These are phyloP conservation scores for Craspedostauros australis DNA, from an alignment of 108 stramenopile species.

Conservation along the genomic window DNA sequence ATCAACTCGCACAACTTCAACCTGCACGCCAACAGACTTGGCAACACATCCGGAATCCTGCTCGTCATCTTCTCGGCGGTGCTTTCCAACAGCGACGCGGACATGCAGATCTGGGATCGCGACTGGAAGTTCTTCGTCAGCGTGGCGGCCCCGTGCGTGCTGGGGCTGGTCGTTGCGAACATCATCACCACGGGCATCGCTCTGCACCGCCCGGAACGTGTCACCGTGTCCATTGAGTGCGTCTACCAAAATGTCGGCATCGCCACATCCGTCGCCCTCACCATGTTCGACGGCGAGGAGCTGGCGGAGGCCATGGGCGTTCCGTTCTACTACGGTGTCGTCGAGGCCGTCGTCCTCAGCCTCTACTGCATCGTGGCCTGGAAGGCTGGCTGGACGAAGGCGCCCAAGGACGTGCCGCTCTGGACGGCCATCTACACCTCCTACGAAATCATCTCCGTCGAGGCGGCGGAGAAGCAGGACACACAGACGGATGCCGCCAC, in stretches of 20 bases:
- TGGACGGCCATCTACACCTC: conserved; percentile 51
- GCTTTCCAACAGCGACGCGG: conserved; percentile 51
- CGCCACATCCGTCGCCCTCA: conserved; percentile 60
- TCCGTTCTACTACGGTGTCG: conserved; percentile 73
- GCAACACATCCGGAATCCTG: conserved; percentile 51
- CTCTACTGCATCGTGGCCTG: conserved; percentile 60
- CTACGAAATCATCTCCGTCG: conserved; percentile 44
- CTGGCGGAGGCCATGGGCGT: conserved; percentile 67
- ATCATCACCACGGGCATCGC: conserved; percentile 26
- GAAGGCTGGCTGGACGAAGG: conserved; percentile 80
- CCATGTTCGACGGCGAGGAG: conserved; percentile 70
- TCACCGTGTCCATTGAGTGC: conserved; percentile 77
- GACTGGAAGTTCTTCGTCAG: conserved; percentile 66
- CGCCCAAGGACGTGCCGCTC: conserved; percentile 55
- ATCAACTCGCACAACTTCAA: conserved; percentile 48
- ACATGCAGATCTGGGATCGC: conserved; percentile 61
- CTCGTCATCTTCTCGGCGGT: conserved; percentile 67
- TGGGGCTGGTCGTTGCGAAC: conserved; percentile 61
- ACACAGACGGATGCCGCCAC: too few relatives aligned
- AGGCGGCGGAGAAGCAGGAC: too few relatives aligned
- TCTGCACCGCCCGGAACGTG: conserved; percentile 60
- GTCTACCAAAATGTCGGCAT: conserved; percentile 89
- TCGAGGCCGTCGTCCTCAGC: conserved; percentile 57
- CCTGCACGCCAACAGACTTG: conserved; percentile 43
- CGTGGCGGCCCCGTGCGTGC: conserved; percentile 51